phyloP scores from a whole-genome alignment of 306 rosid genomes.

The Citrullus mucosospermus region DNA sequence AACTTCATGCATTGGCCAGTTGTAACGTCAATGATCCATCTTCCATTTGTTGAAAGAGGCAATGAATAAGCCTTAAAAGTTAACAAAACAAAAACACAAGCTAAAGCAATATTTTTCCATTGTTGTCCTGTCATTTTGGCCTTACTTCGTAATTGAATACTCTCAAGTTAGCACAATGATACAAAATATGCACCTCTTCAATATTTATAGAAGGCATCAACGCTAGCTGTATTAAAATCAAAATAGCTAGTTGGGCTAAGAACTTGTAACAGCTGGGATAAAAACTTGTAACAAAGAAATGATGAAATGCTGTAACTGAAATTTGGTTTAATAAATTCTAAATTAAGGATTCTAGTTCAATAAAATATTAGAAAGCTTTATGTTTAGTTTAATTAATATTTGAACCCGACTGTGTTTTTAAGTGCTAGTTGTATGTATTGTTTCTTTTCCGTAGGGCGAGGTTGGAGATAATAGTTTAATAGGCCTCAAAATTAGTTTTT shows the following conservation, averaged over 20 bases:
- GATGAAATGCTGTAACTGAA: no score
- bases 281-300: no score
- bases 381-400: no score
- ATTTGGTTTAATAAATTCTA: no score
- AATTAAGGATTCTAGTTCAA: no score
- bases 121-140: not conserved
- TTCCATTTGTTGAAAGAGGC: conserved; percentile 25
- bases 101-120: not conserved
- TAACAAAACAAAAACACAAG: not conserved
- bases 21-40: conserved; percentile 32
- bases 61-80: conserved; percentile 8
- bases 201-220: not conserved
- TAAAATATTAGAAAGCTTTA: no score
- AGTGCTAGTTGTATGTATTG: no score
- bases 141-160: not conserved
- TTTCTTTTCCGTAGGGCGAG: no score
- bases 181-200: not conserved
- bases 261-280: not conserved
- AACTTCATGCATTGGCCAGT: conserved; percentile 22
- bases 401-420: no score
- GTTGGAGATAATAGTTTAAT: no score
- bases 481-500: no score
- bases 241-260: not conserved
- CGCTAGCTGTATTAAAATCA: no score
- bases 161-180: not conserved